Percentiles rank a stretch among this genome's conserved stretches.
Evolutionary conservation across 176 grass and related monocot species (phyloP).

Genomic region (Carex parvula): DNA sequence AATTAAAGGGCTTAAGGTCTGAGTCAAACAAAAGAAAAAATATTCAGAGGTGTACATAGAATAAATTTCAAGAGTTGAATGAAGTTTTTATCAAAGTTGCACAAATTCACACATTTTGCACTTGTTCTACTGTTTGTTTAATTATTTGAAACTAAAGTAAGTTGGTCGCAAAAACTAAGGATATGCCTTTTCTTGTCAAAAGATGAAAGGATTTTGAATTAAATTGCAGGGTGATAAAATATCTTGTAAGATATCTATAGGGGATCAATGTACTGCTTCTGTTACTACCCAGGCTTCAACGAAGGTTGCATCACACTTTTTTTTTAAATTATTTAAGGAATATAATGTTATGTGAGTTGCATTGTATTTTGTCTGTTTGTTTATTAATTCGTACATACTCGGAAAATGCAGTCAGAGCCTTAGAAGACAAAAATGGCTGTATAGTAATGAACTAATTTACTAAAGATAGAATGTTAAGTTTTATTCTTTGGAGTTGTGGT

Average conservation of each 20-base stretch:
- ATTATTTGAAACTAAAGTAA: background rate
- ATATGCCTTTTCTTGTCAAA: background rate
- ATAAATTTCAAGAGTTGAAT: no score
- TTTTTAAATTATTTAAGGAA: no score
- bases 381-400: background rate
- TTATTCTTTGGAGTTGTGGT: background rate
- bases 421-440: background rate
- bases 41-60: no score
- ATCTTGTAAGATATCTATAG: constrained; percentile 52
- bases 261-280: constrained; percentile 58
- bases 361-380: background rate
- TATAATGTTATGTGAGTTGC: no score
- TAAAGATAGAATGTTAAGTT: background rate
- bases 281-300: constrained; percentile 90
- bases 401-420: background rate
- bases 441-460: background rate
- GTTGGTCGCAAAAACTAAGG: background rate
- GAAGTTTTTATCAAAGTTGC: background rate
- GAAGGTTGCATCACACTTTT: constrained; percentile 42
- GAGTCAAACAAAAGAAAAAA: background rate
- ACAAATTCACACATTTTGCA: background rate
- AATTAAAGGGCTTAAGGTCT: background rate
- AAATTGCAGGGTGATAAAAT: constrained; percentile 58
- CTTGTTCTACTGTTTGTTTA: background rate
- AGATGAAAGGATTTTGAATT: background rate